These are phyloP conservation scores for Marasmius tenuissimus DNA, from an alignment of 1,284 basidiomycete genomes.

Conservation along the genomic window DNA sequence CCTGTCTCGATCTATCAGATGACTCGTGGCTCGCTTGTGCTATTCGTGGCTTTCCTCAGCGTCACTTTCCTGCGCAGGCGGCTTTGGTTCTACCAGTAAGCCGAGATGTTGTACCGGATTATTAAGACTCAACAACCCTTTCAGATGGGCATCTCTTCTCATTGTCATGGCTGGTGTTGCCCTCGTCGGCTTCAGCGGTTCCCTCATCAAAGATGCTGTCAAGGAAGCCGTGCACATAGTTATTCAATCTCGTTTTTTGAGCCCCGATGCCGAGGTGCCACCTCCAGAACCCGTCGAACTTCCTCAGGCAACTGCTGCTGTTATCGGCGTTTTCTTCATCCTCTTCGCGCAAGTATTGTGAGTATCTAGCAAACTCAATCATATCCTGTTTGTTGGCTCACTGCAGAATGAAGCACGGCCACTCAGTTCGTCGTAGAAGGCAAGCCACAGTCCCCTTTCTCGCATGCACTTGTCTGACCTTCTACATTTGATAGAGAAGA, in stretches of 20 bases:
- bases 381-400: conserved; percentile 10
- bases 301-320: conserved; percentile 61
- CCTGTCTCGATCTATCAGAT: conserved; percentile 99
- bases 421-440: conserved; percentile 95
- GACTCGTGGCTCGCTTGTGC: conserved; percentile 94
- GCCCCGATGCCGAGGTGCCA: conserved; percentile 21
- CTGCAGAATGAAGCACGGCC: conserved; percentile 62
- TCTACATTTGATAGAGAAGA: conserved; percentile 60
- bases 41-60: conserved; percentile 93
- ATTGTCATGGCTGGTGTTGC: conserved; percentile 91
- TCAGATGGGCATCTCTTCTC: conserved; percentile 87
- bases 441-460: conserved; percentile 32
- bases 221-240: conserved; percentile 41
- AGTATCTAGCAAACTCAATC: conserved; percentile 34
- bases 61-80: conserved; percentile 88
- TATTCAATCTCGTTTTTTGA: conserved; percentile 23
- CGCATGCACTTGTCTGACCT: neutral
- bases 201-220: conserved; percentile 75
- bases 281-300: conserved; percentile 46
- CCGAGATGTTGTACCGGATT: conserved; percentile 13
- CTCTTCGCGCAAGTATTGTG: conserved; percentile 97
- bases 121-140: conserved; percentile 15
- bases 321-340: conserved; percentile 86
- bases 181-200: conserved; percentile 90
- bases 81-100: conserved; percentile 79